A percentile compares a stretch with the other conserved stretches of the same genome.
Conservation (phyloP, 2,329 filamentous ascomycete genomes). For the Pestalotiopsis sp. region DNA sequence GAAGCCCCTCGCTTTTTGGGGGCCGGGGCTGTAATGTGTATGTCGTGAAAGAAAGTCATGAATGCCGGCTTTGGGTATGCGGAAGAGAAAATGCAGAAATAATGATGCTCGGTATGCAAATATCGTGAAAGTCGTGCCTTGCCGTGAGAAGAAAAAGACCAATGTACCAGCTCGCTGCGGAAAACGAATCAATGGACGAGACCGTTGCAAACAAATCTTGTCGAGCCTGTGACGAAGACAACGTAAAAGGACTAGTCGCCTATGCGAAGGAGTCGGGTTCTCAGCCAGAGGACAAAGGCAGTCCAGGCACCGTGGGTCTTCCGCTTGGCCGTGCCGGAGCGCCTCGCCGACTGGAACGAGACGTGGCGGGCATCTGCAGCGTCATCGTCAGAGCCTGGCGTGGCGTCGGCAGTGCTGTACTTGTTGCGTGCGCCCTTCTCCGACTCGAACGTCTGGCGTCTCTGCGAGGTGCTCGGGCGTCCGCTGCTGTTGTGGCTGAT, state of each 20-base stretch:
- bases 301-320: slow-evolving; percentile 66
- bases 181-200: not conserved
- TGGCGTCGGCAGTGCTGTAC: slow-evolving; percentile 44
- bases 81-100: slow-evolving; percentile 6
- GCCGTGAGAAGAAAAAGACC: not conserved
- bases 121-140: slow-evolving; percentile 3
- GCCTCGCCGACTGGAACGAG: slow-evolving; percentile 42
- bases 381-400: slow-evolving; percentile 30
- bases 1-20: not conserved
- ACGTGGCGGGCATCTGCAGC: slow-evolving; percentile 43
- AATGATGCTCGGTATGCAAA: slow-evolving; percentile 9
- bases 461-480: slow-evolving; percentile 29
- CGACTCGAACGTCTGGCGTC: slow-evolving; percentile 17
- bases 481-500: slow-evolving; percentile 30
- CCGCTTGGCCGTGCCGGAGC: slow-evolving; percentile 55
- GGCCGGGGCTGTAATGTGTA: not conserved
- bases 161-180: not conserved
- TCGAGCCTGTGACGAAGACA: not conserved
- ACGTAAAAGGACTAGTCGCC: slow-evolving; percentile 23
- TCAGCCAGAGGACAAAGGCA: slow-evolving; percentile 65
- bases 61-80: slow-evolving; percentile 10
- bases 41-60: slow-evolving; percentile 10
- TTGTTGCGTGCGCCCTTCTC: slow-evolving; percentile 36
- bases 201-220: slow-evolving; percentile 3
- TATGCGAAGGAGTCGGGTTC: slow-evolving; percentile 56